Base-by-base conservation (phyloP, 768 basidiomycete genomes). In the Myochromella boudieri region DNA sequence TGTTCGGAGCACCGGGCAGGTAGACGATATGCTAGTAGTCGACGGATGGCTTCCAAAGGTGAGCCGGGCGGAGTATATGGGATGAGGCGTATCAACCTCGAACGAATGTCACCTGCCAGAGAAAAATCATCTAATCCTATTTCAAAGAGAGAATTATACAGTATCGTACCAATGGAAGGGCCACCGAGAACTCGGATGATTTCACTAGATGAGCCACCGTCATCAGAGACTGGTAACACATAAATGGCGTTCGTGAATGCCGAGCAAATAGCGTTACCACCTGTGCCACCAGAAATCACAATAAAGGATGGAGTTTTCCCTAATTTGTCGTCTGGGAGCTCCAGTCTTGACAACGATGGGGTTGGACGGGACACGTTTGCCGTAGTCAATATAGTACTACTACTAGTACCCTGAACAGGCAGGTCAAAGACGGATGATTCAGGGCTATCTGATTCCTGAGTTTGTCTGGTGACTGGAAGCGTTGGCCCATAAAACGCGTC, bases 151-250 rank as follows among this genome's bases (percentile, higher is more conserved):
- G 34, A n/a, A n/a, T n/a, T n/a, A n/a, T n/a, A n/a, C n/a, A n/a
- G n/a, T n/a, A n/a, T n/a, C n/a, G 48, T 57, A 87, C 90, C 88
- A 58, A 94, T 81, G 26, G 90, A 91, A 17, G 90, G 88, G 2
- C 90, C 90, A 14, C 87, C 89, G 43, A 97, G 74, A 18, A 94
- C 91, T 39, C 94, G 82, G 42, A 94, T 90, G 42, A 95, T 95
- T 72, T 97, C 94, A 54, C 89, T 90, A 2, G 93, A 95, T 3
- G 91, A 93, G 34, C 95, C 95, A 1, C 95, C 95, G 63, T 97
- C 93, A 61, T 97, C 95, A 5, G 92, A 95, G 25, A 97, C 91
- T 4, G 95, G 95, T 26, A 97, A 73, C 20, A 94, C 84, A 59
- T 94, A 92, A 59, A 82, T 85, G 18, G 88, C 84, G 50, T 74